phyloP scores from a whole-genome alignment of 176 grass and related monocot species.

The Paspalum vaginatum region DNA sequence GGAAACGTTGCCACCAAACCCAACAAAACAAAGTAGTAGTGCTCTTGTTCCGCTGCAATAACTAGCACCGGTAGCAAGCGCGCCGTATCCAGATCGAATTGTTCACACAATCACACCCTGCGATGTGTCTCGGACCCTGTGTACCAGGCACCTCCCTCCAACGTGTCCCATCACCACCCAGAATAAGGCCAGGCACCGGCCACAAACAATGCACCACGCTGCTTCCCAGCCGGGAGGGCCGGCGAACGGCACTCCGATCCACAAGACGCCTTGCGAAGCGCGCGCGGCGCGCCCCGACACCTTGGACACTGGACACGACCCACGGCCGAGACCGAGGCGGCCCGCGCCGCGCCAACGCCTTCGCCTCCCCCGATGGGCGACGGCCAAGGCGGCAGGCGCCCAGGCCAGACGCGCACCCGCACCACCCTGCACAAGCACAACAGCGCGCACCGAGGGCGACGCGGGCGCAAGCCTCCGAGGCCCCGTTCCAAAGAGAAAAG shows the following conservation, averaged over 20 bases:
- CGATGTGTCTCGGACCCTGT: background rate
- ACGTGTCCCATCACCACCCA: constrained; percentile 30
- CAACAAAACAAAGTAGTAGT: too few species aligned
- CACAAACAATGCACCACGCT: background rate
- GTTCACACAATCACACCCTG: background rate
- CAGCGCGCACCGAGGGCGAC: too few species aligned
- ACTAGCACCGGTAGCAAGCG: too few species aligned
- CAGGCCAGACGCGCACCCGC: too few species aligned
- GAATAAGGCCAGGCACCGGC: background rate
- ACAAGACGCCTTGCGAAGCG: constrained; percentile 10
- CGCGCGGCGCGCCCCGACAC: background rate
- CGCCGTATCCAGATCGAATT: too few species aligned
- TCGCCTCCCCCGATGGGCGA: constrained; percentile 12
- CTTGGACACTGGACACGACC: background rate
- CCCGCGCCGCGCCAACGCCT: constrained; percentile 12
- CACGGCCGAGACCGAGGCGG: background rate
- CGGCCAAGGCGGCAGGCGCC: too few species aligned
- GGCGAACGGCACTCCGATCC: constrained; percentile 21
- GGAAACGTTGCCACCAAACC: too few species aligned
- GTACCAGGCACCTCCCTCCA: constrained; percentile 11
- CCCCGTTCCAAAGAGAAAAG: too few species aligned
- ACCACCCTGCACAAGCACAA: too few species aligned
- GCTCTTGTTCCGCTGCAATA: too few species aligned
- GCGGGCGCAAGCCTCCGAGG: too few species aligned
- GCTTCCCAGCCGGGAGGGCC: background rate